A percentile compares a stretch with the other conserved stretches of the same genome.
These are phyloP conservation scores for Penicillium fuscoglaucum DNA, from an alignment of 2,329 filamentous ascomycete species.

Conservation along the genomic window DNA sequence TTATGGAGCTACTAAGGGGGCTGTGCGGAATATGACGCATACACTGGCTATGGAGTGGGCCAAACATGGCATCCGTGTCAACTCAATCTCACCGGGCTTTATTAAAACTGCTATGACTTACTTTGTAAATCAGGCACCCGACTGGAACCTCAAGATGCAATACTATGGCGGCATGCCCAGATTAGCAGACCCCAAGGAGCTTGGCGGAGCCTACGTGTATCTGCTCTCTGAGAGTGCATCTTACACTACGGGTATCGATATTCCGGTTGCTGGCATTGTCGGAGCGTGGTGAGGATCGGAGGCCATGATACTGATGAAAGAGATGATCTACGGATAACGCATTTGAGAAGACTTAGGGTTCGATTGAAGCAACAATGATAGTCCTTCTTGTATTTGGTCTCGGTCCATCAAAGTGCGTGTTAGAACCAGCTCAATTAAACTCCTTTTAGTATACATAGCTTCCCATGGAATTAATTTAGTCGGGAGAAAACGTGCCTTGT, in stretches of 20 bases:
- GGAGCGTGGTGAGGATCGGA: background rate
- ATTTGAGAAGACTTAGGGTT: background rate
- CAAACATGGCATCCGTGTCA: constrained; percentile 42
- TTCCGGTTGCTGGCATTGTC: constrained; percentile 40
- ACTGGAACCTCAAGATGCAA: constrained; percentile 59
- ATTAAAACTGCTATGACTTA: constrained; percentile 50
- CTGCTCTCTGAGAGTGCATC: constrained; percentile 51
- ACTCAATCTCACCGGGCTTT: constrained; percentile 50
- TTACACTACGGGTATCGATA: constrained; percentile 41
- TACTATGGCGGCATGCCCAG: constrained; percentile 61
- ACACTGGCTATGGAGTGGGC: constrained; percentile 52
- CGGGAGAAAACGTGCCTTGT: background rate
- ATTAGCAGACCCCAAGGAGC: constrained; percentile 54
- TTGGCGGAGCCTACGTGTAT: constrained; percentile 60
- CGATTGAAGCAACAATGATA: background rate
- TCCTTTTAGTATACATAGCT: background rate
- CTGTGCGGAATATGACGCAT: constrained; percentile 34
- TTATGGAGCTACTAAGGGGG: constrained; percentile 50
- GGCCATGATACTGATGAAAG: background rate
- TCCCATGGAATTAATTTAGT: background rate
- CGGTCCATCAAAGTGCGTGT: background rate
- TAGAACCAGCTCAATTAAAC: background rate
- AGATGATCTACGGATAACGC: background rate
- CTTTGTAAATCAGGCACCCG: constrained; percentile 53
- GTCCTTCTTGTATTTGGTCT: constrained; percentile 19